Evolutionary conservation across 345 rosid species (phyloP), one percentile per base, ranked within the genome.

Genomic region (Diplotaxis tenuifolia): DNA sequence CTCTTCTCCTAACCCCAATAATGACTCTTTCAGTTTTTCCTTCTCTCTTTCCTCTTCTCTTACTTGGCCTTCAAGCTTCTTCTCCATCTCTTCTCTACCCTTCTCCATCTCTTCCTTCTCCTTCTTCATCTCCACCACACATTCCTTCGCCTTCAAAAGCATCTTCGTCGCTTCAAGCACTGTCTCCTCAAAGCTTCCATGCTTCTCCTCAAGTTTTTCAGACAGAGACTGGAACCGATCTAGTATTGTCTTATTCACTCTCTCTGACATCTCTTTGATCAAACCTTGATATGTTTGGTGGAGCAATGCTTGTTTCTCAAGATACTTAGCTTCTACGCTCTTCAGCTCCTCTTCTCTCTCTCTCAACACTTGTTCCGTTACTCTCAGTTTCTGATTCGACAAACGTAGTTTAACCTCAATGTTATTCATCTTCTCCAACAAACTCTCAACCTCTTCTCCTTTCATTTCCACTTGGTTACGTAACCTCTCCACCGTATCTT

Each of bases 341-440:
- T 81, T 83, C 71, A 80, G 79, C 45, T 70, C 78, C 65, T 86
- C 96, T 83, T 92, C 99, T 68, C 74, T 88, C 86, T 92, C 96
- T 0, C 79, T 64, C 14, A 95, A 84, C 36, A 86, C 80, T 67
- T 95, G 98, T 15, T 95, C 97, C 0, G 96, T 88, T 74, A 92
- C 82, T 36, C 99, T 89, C 38, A 88, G 92, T 79, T 95, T 92
- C 87, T 95, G 98, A 85, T 87, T 95, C 9, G 98, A 92, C 67
- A 95, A 71, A 27, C 97, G 89, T 60, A 92, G 97, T 79, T 84
- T 86, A 7, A 95, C 91, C 82, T 92, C 97, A 6, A 89, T 83
- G n/a, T 68, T 72, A 28, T 81, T 82, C 56, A 80, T 84, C 6
- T 88, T 87, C 28, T 89, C 93, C 6, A 81, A 65, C 71, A 81